Conservation (phyloP, 352 stramenopile genomes). For the Phytophthora cactorum region DNA sequence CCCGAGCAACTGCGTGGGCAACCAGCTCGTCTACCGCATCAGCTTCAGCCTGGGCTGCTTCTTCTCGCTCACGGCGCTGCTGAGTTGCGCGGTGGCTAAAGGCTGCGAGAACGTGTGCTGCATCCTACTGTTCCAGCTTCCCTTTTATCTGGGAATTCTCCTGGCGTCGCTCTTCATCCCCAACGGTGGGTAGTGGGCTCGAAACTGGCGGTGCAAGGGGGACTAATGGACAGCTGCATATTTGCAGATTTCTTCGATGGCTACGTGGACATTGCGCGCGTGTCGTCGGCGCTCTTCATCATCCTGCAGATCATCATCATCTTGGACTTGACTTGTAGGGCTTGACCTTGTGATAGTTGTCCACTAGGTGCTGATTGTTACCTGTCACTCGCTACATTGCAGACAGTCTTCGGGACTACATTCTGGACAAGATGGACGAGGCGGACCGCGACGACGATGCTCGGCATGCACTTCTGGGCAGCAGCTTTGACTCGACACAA, state of each 20-base stretch:
- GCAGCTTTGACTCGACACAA: constrained; percentile 35
- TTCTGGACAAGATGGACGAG: constrained; percentile 75
- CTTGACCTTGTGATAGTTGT: background rate
- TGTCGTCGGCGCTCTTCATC: constrained; percentile 70
- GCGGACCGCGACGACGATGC: constrained; percentile 61
- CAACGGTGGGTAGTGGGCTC: constrained; percentile 43
- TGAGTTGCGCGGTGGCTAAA: constrained; percentile 57
- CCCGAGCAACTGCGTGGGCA: constrained; percentile 61
- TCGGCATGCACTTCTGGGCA: constrained; percentile 52
- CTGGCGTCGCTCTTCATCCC: constrained; percentile 70
- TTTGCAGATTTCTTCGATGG: constrained; percentile 66
- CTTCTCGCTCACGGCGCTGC: constrained; percentile 58
- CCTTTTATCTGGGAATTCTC: constrained; percentile 59
- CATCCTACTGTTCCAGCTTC: constrained; percentile 67
- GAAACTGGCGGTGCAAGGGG: background rate
- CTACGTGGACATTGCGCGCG: constrained; percentile 64
- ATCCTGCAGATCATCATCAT: constrained; percentile 86
- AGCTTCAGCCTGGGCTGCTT: constrained; percentile 77
- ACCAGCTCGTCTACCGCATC: constrained; percentile 80
- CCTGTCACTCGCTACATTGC: background rate
- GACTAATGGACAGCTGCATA: background rate
- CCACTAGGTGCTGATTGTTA: background rate
- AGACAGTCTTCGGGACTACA: constrained; percentile 75
- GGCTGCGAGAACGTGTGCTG: constrained; percentile 71
- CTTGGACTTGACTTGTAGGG: constrained; percentile 72